Conservation (phyloP, 441 rosid genomes). For the Oxalis stricta region DNA sequence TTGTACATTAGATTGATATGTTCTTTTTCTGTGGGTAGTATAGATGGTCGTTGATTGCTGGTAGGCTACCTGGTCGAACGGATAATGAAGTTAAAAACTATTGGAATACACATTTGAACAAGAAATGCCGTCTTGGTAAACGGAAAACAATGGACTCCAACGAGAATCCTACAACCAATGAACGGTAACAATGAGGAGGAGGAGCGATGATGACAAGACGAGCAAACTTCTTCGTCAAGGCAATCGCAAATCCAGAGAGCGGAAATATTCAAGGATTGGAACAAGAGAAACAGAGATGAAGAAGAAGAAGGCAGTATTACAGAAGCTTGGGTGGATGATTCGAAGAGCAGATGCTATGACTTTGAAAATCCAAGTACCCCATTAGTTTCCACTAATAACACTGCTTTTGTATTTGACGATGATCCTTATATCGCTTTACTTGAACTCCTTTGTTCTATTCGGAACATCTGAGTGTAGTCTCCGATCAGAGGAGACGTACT, state of each 20-base stretch:
- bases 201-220: not conserved
- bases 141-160: conserved; percentile 20
- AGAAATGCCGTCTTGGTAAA: conserved; percentile 20
- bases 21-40: too few species aligned
- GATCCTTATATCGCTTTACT: conserved; percentile 25
- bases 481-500: conserved; percentile 2
- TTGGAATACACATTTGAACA: conserved; percentile 24
- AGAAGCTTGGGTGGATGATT: conserved; percentile 22
- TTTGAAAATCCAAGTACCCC: conserved; percentile 25
- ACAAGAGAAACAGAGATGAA: conserved; percentile 2
- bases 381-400: conserved; percentile 14
- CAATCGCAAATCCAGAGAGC: conserved; percentile 6
- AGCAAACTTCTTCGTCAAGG: not conserved
- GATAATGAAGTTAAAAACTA: conserved; percentile 57
- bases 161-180: too few species aligned
- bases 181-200: not conserved
- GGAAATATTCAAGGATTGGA: conserved; percentile 8
- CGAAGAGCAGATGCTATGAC: conserved; percentile 21
- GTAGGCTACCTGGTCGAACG: conserved; percentile 31
- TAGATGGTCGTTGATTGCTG: conserved; percentile 32
- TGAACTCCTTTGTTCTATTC: conserved; percentile 33
- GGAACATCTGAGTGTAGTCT: conserved; percentile 15
- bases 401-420: conserved; percentile 25
- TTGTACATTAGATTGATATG: too few species aligned
- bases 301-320: conserved; percentile 1